Percentiles rank a stretch among this genome's conserved stretches.
Evolutionary conservation across 495 filamentous ascomycete genomes (phyloP).

Genomic region (Penicillium nucicola): DNA sequence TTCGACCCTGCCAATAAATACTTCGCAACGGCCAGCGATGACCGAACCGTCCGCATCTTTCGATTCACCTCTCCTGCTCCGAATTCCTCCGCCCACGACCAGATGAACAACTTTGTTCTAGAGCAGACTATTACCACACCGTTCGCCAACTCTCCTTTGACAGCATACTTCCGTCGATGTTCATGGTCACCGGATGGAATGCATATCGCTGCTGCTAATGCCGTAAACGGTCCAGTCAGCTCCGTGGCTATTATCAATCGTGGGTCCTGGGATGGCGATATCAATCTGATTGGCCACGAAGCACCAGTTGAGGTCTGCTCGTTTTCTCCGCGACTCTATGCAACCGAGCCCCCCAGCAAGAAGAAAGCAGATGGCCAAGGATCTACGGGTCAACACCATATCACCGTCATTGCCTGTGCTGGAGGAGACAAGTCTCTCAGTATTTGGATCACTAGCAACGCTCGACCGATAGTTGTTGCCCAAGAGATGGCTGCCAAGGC

Average conservation of each 20-base stretch:
- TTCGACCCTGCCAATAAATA: conserved; percentile 99
- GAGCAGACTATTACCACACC: conserved; percentile 82
- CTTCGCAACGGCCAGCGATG: conserved; percentile 96
- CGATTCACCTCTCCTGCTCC: conserved; percentile 86
- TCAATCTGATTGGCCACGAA: conserved; percentile 96
- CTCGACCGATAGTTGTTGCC: conserved; percentile 80
- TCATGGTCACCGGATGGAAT: conserved; percentile 97
- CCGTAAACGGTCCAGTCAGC: conserved; percentile 94
- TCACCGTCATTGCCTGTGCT: conserved; percentile 94
- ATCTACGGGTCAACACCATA: conserved; percentile 43
- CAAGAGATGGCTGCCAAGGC: conserved; percentile 87
- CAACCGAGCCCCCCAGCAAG: conserved; percentile 58
- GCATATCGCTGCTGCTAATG: conserved; percentile 95
- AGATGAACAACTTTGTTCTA: conserved; percentile 89
- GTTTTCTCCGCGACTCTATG: conserved; percentile 90
- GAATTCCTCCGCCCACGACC: conserved; percentile 92
- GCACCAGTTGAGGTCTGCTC: conserved; percentile 95
- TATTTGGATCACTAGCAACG: conserved; percentile 95
- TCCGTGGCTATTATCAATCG: conserved; percentile 95
- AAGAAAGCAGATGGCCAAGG: conserved; percentile 37
- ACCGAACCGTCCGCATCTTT: conserved; percentile 94
- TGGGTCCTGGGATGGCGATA: conserved; percentile 90
- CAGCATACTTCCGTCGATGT: conserved; percentile 93
- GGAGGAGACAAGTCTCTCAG: conserved; percentile 94
- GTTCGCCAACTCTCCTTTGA: conserved; percentile 84